Evolutionary conservation across 768 basidiomycete species (phyloP).

Genomic region (Sarcomyxa edulis): DNA sequence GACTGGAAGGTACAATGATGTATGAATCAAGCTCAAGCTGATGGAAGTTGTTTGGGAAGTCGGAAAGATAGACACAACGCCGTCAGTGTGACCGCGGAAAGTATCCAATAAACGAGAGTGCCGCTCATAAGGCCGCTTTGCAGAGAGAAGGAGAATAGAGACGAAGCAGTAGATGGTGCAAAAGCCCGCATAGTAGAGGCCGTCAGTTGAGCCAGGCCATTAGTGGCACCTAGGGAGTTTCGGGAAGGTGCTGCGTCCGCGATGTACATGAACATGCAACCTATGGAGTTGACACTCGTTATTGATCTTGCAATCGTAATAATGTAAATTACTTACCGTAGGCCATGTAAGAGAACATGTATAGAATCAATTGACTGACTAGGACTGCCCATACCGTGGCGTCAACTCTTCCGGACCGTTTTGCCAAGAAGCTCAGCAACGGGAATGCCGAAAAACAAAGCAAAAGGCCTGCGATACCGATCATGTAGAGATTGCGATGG

Average conservation of each 20-base stretch:
- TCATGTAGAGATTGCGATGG: conserved; percentile 41
- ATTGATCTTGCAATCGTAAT: not conserved
- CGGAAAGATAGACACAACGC: conserved; percentile 22
- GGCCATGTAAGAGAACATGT: conserved; percentile 22
- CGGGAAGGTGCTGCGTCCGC: conserved; percentile 37
- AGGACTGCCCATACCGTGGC: conserved; percentile 24
- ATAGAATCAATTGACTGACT: conserved; percentile 24
- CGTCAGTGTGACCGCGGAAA: conserved; percentile 21
- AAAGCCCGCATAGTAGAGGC: conserved; percentile 43
- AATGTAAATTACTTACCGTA: conserved; percentile 25
- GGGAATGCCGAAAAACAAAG: conserved; percentile 28
- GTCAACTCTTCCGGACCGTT: conserved; percentile 27
- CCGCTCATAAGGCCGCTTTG: conserved; percentile 40
- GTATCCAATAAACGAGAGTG: conserved; percentile 33
- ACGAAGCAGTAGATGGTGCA: conserved; percentile 49
- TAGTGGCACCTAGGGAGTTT: conserved; percentile 43
- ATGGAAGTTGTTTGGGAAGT: too few relatives aligned
- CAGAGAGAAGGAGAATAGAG: conserved; percentile 50
- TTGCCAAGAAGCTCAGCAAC: conserved; percentile 25
- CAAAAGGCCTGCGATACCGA: conserved; percentile 21
- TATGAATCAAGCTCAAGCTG: too few relatives aligned
- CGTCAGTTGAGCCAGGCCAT: conserved; percentile 52
- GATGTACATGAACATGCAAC: conserved; percentile 37
- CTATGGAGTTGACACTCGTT: conserved; percentile 25
- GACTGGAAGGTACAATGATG: too few relatives aligned